A percentile compares a stretch with the other conserved stretches of the same genome.
Conservation (phyloP, 345 rosid species). For the Camelina neglecta region DNA sequence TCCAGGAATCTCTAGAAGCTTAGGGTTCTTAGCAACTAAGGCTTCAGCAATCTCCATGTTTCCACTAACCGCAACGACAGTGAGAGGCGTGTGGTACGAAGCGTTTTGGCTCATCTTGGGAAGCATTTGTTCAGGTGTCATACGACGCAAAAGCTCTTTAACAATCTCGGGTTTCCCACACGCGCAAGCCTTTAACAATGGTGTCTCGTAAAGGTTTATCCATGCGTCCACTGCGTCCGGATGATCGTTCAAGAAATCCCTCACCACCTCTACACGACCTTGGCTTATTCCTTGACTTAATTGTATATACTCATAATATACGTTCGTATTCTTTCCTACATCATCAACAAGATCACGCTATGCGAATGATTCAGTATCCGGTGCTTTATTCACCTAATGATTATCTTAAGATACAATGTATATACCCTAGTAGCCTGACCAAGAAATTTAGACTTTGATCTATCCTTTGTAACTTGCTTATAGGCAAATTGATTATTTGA, state of each 20-base stretch:
- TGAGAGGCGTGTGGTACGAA: constrained; percentile 46
- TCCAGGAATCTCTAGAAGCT: constrained; percentile 43
- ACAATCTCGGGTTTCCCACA: constrained; percentile 42
- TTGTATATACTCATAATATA: constrained; percentile 28
- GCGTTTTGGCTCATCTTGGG: constrained; percentile 41
- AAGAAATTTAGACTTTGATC: background rate
- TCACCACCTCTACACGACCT: constrained; percentile 30
- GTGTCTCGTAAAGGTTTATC: constrained; percentile 40
- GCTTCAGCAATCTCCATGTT: constrained; percentile 42
- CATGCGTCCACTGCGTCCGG: constrained; percentile 34
- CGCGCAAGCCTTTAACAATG: constrained; percentile 43
- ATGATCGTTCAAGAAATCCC: constrained; percentile 25
- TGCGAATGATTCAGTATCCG: background rate
- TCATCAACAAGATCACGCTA: constrained; percentile 14
- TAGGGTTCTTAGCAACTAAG: constrained; percentile 43
- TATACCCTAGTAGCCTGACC: background rate
- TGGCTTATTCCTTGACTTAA: constrained; percentile 42
- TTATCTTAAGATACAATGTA: background rate
- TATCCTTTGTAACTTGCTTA: too few relatives aligned
- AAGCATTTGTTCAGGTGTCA: constrained; percentile 47
- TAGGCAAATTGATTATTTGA: background rate
- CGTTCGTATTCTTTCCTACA: constrained; percentile 35
- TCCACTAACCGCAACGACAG: constrained; percentile 44
- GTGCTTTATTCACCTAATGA: background rate
- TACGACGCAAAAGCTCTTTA: constrained; percentile 39